Conservation (phyloP, 1,284 basidiomycete genomes). For the Cryptococcus sp. region DNA sequence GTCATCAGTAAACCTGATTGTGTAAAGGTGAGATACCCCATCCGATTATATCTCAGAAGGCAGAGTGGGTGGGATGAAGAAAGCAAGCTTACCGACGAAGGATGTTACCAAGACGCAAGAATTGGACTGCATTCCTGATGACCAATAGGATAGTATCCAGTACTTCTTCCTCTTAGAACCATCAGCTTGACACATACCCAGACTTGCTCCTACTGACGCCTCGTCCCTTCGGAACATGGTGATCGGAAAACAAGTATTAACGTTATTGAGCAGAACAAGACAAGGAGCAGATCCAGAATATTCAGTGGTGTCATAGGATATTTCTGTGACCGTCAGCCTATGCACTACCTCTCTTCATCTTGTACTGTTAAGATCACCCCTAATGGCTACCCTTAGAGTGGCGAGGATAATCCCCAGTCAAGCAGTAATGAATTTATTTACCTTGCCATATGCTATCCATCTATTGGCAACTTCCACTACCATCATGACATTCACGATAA, state of each 20-base stretch:
- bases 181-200: conserved; percentile 41
- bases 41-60: neutral
- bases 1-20: neutral
- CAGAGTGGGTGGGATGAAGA: neutral
- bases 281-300: conserved; percentile 76
- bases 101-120: conserved; percentile 78
- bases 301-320: conserved; percentile 93
- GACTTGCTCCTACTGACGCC: conserved; percentile 25
- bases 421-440: conserved; percentile 48
- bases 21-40: neutral
- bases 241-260: conserved; percentile 73
- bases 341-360: neutral
- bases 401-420: neutral
- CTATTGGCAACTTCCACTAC: conserved; percentile 84
- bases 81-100: conserved; percentile 73
- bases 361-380: neutral
- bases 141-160: conserved; percentile 84
- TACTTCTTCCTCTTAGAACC: conserved; percentile 72
- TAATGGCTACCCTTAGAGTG: neutral
- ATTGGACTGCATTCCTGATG: conserved; percentile 84
- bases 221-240: conserved; percentile 40
- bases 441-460: conserved; percentile 82
- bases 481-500: conserved; percentile 87
- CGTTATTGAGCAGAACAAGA: conserved; percentile 78
- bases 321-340: conserved; percentile 57